Percentiles rank a stretch among this genome's conserved stretches.
These are phyloP conservation scores for Penicillium occitanis DNA, from an alignment of 2,329 filamentous ascomycete genomes.

Conservation along the genomic window DNA sequence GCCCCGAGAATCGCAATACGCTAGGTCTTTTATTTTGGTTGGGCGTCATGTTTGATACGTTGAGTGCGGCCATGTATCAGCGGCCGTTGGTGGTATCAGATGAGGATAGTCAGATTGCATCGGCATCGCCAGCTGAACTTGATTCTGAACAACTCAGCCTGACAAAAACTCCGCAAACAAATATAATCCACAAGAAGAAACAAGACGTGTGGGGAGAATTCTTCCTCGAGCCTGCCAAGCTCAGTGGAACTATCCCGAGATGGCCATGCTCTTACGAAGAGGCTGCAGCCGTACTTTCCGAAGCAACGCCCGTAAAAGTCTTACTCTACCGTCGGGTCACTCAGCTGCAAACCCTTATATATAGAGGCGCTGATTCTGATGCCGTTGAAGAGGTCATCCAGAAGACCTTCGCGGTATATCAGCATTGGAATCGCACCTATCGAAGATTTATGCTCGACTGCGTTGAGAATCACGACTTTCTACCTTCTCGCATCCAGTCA, in stretches of 20 bases:
- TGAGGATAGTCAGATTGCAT: slow-evolving; percentile 45
- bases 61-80: slow-evolving; percentile 56
- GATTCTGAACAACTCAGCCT: slow-evolving; percentile 20
- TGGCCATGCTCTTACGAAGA: slow-evolving; percentile 59
- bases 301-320: slow-evolving; percentile 60
- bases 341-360: slow-evolving; percentile 55
- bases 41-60: slow-evolving; percentile 59
- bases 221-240: slow-evolving; percentile 29
- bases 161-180: slow-evolving; percentile 15
- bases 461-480: slow-evolving; percentile 49
- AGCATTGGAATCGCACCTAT: slow-evolving; percentile 57
- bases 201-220: slow-evolving; percentile 42
- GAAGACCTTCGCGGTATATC: slow-evolving; percentile 52
- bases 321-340: slow-evolving; percentile 58
- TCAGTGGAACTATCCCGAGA: slow-evolving; percentile 31
- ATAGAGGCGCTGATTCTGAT: slow-evolving; percentile 39
- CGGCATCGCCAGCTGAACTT: slow-evolving; percentile 5
- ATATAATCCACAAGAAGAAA: slow-evolving; percentile 18
- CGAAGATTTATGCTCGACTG: slow-evolving; percentile 55
- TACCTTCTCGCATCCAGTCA: slow-evolving; percentile 57
- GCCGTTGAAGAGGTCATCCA: slow-evolving; percentile 52
- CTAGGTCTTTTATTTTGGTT: slow-evolving; percentile 59
- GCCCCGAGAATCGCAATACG: slow-evolving; percentile 44
- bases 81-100: slow-evolving; percentile 48
- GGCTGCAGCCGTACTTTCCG: slow-evolving; percentile 51